A percentile compares a stretch with the other conserved stretches of the same genome.
These are phyloP conservation scores for Wickerhamomyces hampshirensis DNA, from an alignment of 805 yeast genomes.

Conservation along the genomic window DNA sequence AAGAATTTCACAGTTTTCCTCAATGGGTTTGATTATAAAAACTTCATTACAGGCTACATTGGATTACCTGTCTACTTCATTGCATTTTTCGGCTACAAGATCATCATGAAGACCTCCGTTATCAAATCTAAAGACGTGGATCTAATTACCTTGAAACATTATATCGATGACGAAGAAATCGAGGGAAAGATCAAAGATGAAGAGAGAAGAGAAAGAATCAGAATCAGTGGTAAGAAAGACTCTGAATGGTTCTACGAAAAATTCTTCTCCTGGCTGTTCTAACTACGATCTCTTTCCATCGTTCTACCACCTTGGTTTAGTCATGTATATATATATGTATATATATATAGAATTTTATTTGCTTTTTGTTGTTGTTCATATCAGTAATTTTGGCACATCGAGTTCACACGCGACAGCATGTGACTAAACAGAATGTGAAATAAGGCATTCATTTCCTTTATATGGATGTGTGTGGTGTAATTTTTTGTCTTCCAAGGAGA, in stretches of 20 bases:
- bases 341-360: too few relatives aligned
- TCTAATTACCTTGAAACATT: slow-evolving; percentile 46
- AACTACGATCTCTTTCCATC: slow-evolving; percentile 11
- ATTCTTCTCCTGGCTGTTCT: slow-evolving; percentile 46
- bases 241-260: slow-evolving; percentile 43
- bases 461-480: too few relatives aligned
- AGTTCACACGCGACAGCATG: neutral
- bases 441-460: too few relatives aligned
- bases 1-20: slow-evolving; percentile 74
- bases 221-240: slow-evolving; percentile 27
- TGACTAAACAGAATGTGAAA: too few relatives aligned
- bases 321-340: neutral
- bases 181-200: slow-evolving; percentile 24
- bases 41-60: slow-evolving; percentile 74
- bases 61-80: slow-evolving; percentile 53
- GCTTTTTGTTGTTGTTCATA: neutral
- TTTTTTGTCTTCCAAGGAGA: too few relatives aligned
- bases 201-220: slow-evolving; percentile 22
- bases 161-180: slow-evolving; percentile 28
- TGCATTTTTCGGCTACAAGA: slow-evolving; percentile 56
- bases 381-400: too few relatives aligned
- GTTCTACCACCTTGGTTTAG: neutral
- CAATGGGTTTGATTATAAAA: slow-evolving; percentile 54
- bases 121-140: slow-evolving; percentile 56
- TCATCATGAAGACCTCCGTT: slow-evolving; percentile 43